Evolutionary conservation across 805 yeast genomes (phyloP).

Genomic region (Ogataea philodendri): DNA sequence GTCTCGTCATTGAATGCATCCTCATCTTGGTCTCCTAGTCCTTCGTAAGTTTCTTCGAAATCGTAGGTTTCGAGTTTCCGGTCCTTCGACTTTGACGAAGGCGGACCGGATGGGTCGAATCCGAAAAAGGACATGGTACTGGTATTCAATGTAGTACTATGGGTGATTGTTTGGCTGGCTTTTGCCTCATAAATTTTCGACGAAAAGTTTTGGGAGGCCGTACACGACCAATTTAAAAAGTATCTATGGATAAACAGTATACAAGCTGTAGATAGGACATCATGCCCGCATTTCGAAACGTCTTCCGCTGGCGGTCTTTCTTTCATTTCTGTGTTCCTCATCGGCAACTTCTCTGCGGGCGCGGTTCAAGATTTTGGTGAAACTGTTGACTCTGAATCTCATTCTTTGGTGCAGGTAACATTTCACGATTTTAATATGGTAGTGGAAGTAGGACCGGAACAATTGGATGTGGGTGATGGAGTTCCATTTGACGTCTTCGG

Average conservation of each 20-base stretch:
- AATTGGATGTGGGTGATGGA: slow-evolving; percentile 88
- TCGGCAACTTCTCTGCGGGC: slow-evolving; percentile 93
- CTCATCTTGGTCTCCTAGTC: slow-evolving; percentile 75
- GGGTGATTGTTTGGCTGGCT: slow-evolving; percentile 4
- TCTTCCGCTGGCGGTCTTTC: slow-evolving; percentile 74
- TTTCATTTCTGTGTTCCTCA: slow-evolving; percentile 47
- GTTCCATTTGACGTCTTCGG: slow-evolving; percentile 67
- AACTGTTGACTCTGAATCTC: slow-evolving; percentile 93
- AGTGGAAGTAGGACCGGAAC: slow-evolving; percentile 96
- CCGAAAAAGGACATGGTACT: slow-evolving; percentile 63
- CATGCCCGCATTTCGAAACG: slow-evolving; percentile 47
- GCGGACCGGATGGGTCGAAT: slow-evolving; percentile 49
- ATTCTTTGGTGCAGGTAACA: slow-evolving; percentile 98
- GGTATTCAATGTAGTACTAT: slow-evolving; percentile 1
- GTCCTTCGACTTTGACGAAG: slow-evolving; percentile 22
- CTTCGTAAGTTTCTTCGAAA: slow-evolving; percentile 82
- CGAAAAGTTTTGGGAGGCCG: slow-evolving; percentile 2
- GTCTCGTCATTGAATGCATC: slow-evolving; percentile 83
- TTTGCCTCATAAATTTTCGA: slow-evolving; percentile 14
- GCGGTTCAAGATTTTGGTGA: slow-evolving; percentile 90
- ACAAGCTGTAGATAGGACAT: background rate
- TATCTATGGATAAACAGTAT: background rate
- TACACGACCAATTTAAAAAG: slow-evolving; percentile 4
- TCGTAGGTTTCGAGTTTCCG: slow-evolving; percentile 47
- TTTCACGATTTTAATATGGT: slow-evolving; percentile 96